These are phyloP conservation scores for Ramaria sp. DNA, from an alignment of 768 basidiomycete species.

Conservation along the genomic window DNA sequence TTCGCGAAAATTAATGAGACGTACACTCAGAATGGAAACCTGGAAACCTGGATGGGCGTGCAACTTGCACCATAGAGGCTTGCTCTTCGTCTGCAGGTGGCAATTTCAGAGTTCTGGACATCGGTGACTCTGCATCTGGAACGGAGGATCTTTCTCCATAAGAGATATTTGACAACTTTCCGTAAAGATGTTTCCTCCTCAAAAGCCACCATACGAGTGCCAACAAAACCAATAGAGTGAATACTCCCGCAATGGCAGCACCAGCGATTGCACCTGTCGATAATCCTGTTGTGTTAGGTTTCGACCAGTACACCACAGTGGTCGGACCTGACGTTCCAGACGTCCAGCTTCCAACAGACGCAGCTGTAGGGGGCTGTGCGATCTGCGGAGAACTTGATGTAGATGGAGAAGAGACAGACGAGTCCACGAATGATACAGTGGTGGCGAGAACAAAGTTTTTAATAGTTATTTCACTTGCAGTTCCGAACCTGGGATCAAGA, in stretches of 20 bases:
- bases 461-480: neutral
- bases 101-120: neutral
- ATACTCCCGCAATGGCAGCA: neutral
- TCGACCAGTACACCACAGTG: neutral
- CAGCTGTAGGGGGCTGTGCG: neutral
- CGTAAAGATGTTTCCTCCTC: neutral
- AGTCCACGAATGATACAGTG: neutral
- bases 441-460: neutral
- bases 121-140: neutral
- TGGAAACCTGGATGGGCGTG: neutral
- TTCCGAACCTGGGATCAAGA: neutral
- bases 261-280: neutral
- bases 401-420: neutral
- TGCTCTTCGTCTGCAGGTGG: neutral
- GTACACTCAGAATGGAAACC: neutral
- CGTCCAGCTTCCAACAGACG: neutral
- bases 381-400: neutral
- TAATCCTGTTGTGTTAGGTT: neutral
- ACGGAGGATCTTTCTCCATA: neutral
- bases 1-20: too few species aligned
- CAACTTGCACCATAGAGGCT: neutral
- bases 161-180: neutral
- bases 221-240: neutral
- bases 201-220: neutral
- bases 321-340: constrained; percentile 32